Evolutionary conservation across 2,329 filamentous ascomycete species (phyloP).

Genomic region (Ophiocordyceps unilateralis): DNA sequence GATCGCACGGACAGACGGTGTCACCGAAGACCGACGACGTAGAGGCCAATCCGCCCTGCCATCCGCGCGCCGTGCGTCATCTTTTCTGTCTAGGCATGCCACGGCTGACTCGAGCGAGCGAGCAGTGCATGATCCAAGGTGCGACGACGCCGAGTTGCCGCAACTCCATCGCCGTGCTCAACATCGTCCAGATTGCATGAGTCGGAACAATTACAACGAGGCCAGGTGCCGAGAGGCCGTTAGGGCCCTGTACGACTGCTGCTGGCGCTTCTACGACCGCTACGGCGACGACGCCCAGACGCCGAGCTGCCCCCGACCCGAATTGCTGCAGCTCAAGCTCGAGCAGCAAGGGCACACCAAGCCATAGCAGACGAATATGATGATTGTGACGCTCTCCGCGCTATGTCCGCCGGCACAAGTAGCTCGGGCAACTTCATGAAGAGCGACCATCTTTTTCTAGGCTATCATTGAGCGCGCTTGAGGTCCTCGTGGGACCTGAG

Average conservation of each 20-base stretch:
- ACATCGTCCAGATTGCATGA: constrained; percentile 50
- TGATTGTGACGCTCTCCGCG: constrained; percentile 27
- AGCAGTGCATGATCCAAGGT: constrained; percentile 82
- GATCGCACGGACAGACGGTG: neutral
- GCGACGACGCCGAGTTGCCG: neutral
- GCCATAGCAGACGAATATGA: constrained; percentile 3
- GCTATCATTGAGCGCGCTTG: constrained; percentile 95
- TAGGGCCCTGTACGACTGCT: constrained; percentile 84
- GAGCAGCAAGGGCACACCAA: constrained; percentile 43
- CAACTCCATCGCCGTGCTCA: neutral
- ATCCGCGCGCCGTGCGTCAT: constrained; percentile 59
- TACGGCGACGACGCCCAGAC: constrained; percentile 62
- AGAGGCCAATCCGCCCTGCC: constrained; percentile 61
- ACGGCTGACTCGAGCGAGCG: constrained; percentile 12
- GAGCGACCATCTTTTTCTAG: constrained; percentile 66
- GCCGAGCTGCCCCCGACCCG: constrained; percentile 72
- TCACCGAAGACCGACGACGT: constrained; percentile 39
- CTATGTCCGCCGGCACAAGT: constrained; percentile 24
- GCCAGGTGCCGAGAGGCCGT: constrained; percentile 63
- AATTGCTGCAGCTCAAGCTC: constrained; percentile 67
- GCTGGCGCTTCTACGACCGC: constrained; percentile 68
- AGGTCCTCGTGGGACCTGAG: constrained; percentile 71
- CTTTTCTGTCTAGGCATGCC: constrained; percentile 17
- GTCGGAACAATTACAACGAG: constrained; percentile 72
- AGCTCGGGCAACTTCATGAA: constrained; percentile 52